Base-by-base conservation (phyloP, 1,139 yeast species). In the Suhomyces guaymorum region DNA sequence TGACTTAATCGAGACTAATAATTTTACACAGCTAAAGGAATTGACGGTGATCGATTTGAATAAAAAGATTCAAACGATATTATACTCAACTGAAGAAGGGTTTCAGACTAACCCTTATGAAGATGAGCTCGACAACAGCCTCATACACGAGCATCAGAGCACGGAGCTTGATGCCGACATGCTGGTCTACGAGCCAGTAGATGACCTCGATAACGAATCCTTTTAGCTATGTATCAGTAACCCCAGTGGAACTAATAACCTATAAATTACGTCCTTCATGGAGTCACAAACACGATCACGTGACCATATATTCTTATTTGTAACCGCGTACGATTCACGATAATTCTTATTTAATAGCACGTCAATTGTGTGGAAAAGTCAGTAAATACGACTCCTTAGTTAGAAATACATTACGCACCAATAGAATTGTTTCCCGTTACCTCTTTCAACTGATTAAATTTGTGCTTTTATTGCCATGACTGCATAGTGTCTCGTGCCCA, bases 41-140 rank as follows among this genome's bases (percentile, higher is more conserved):
- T 48, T 66, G 32, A 54, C 61, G 15, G 55, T 66, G 9, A 42
- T 52, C 25, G 69, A 73, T 26, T 63, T 85, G 25, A 54, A 83
- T 29, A 66, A 70, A 28, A 82, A 82, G 49, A 71, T 89, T 24
- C 92, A 85, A 55, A 78, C 78, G 21, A 85, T 87, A 14, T 61
- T 89, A 45, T 89, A 88, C 52, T 76, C 84, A 6, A 84, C 95
- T 0, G 90, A 84, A 43, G 95, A 85, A 46, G 92, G 95, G 1
- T 80, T 80, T 47, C 74, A 73, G 43, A 60, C 66, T 11, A 75
- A 28, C 8, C 33, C 38, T 4, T 28, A 16, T 9, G 37, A 38
- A n/a, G 38, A 37, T n/a, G 41, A 38, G 14, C 10, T 26, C 15
- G 39, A 36, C 16, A 25, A 28, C 17, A 28, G 26, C 23, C 19